Conservation (phyloP, 169 alveolate species). For the Babesia ovis region DNA sequence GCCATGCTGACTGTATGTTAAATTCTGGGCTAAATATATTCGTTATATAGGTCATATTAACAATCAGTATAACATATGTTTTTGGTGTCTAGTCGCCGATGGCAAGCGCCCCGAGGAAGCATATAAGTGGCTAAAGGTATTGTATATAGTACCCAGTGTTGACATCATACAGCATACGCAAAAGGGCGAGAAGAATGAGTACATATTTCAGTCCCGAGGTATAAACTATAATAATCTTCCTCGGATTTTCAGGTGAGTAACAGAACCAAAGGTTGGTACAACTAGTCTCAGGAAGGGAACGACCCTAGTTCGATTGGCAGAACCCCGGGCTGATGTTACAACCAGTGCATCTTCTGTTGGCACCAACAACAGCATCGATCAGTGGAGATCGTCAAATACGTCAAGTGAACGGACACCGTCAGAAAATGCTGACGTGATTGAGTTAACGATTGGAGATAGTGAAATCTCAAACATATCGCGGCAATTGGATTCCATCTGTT, state of each 20-base stretch:
- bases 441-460: slow-evolving; percentile 13
- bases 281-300: slow-evolving; percentile 67
- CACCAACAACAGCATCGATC: too few species aligned
- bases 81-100: slow-evolving; percentile 91
- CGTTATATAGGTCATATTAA: slow-evolving; percentile 87
- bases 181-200: slow-evolving; percentile 87
- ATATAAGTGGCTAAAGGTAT: slow-evolving; percentile 77
- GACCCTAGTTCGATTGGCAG: slow-evolving; percentile 41
- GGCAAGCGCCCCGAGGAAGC: slow-evolving; percentile 84
- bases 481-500: slow-evolving; percentile 13
- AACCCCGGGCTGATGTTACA: too few species aligned
- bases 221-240: slow-evolving; percentile 88
- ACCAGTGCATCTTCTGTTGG: too few species aligned
- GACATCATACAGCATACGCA: slow-evolving; percentile 76
- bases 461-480: slow-evolving; percentile 31
- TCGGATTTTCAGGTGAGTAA: slow-evolving; percentile 62
- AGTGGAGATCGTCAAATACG: not conserved
- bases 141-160: not conserved
- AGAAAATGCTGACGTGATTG: slow-evolving; percentile 17
- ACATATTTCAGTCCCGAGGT: slow-evolving; percentile 83
- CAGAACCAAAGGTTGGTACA: not conserved
- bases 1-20: slow-evolving; percentile 88
- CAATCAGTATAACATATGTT: slow-evolving; percentile 93
- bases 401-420: not conserved
- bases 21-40: not conserved